These are phyloP conservation scores for Alternaria postmessia DNA, from an alignment of 2,329 filamentous ascomycete genomes.

Conservation along the genomic window DNA sequence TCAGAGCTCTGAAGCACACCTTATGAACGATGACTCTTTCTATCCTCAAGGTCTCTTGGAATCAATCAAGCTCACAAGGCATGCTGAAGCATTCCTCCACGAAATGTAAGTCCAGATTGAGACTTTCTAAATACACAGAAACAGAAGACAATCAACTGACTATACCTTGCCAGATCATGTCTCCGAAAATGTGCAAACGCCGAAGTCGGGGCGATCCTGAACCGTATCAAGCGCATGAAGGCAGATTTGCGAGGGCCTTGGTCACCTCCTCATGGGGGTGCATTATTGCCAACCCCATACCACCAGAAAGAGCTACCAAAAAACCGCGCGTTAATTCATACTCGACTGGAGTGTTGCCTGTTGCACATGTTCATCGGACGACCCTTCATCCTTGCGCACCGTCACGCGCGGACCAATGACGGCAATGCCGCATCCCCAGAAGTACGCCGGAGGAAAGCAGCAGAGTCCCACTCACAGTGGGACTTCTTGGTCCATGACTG, in stretches of 20 bases:
- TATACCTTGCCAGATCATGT: constrained; percentile 1
- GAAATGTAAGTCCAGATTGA: constrained; percentile 11
- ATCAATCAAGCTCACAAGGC: constrained; percentile 15
- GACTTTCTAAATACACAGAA: not conserved
- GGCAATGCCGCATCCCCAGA: not conserved
- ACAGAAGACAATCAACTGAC: not conserved
- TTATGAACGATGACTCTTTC: constrained; percentile 6
- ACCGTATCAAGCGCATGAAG: constrained; percentile 13
- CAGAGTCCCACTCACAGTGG: constrained; percentile 5
- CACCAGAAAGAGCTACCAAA: not conserved
- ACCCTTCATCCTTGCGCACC: constrained; percentile 23
- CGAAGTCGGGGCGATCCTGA: constrained; percentile 12
- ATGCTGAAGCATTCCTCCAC: constrained; percentile 15
- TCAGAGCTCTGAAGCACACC: not conserved
- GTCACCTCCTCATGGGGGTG: not conserved
- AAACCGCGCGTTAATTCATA: constrained; percentile 10
- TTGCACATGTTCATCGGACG: constrained; percentile 25
- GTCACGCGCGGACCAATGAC: constrained; percentile 8
- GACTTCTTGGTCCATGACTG: constrained; percentile 18
- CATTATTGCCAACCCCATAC: not conserved
- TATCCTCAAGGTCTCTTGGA: constrained; percentile 8
- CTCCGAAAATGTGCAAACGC: constrained; percentile 14
- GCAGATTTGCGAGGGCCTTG: constrained; percentile 8
- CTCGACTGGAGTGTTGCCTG: constrained; percentile 18
- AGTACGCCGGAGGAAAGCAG: not conserved